phyloP scores from a whole-genome alignment of 1,284 basidiomycete genomes.

The Microbotryum violaceum region DNA sequence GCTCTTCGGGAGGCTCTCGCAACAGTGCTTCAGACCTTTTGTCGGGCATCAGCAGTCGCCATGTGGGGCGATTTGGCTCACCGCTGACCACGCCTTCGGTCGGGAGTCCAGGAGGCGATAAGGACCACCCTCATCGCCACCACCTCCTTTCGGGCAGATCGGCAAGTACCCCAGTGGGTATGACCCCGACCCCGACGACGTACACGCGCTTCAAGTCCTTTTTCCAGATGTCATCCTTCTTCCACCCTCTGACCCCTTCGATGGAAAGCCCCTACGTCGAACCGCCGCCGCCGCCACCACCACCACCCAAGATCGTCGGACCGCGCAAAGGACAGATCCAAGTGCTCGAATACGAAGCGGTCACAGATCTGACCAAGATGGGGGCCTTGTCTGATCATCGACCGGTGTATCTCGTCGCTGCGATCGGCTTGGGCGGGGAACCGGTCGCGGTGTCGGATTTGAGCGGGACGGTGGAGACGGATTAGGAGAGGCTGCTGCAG shows the following conservation, averaged over 20 bases:
- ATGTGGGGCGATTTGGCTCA: too few species aligned
- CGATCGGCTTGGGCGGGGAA: conserved; percentile 22
- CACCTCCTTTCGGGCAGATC: too few species aligned
- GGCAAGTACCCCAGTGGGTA: too few species aligned
- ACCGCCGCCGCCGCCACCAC: background rate
- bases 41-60: too few species aligned
- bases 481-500: too few species aligned
- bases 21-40: too few species aligned
- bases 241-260: conserved; percentile 16
- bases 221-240: conserved; percentile 18
- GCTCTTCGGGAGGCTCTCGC: too few species aligned
- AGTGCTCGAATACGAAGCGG: conserved; percentile 29
- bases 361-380: conserved; percentile 31
- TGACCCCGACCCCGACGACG: too few species aligned
- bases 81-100: too few species aligned
- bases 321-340: conserved; percentile 29
- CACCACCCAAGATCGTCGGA: conserved; percentile 8
- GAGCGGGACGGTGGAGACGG: too few species aligned
- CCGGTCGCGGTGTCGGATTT: background rate
- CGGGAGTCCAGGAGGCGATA: too few species aligned
- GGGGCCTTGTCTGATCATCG: conserved; percentile 30
- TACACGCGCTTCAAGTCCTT: conserved; percentile 27
- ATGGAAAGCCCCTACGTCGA: background rate
- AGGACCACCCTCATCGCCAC: too few species aligned
- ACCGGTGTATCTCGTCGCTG: conserved; percentile 27